These are phyloP conservation scores for Fusarium subtropicale DNA, from an alignment of 2,329 filamentous ascomycete species.

Conservation along the genomic window DNA sequence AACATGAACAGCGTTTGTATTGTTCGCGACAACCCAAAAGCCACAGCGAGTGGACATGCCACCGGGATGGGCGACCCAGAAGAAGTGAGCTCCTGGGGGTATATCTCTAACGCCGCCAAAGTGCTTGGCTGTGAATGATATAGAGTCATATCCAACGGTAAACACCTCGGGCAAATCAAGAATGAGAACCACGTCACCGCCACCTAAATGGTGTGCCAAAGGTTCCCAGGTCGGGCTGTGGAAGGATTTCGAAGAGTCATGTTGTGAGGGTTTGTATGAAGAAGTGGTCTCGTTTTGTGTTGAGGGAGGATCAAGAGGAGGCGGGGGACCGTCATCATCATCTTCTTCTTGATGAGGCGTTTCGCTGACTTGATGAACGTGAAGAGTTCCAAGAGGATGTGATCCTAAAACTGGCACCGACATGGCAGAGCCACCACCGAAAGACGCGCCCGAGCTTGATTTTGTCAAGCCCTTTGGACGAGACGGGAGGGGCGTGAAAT, in stretches of 20 bases:
- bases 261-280: conserved; percentile 1
- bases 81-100: conserved; percentile 67
- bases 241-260: conserved; percentile 10
- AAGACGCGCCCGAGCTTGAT: conserved; percentile 50
- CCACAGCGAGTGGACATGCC: conserved; percentile 64
- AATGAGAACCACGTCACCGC: conserved; percentile 65
- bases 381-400: conserved; percentile 58
- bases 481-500: conserved; percentile 29
- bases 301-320: conserved; percentile 47
- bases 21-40: conserved; percentile 65
- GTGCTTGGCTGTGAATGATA: conserved; percentile 59
- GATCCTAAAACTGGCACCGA: conserved; percentile 56
- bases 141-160: conserved; percentile 65
- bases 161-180: conserved; percentile 63
- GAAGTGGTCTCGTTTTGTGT: conserved; percentile 2
- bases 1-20: conserved; percentile 55
- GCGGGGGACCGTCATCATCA: conserved; percentile 47
- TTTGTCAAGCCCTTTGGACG: conserved; percentile 49
- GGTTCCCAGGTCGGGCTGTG: conserved; percentile 20
- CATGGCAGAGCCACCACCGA: conserved; percentile 47
- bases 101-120: conserved; percentile 68
- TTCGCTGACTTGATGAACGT: conserved; percentile 51
- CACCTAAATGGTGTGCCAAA: conserved; percentile 49
- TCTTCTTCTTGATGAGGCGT: conserved; percentile 31
- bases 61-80: conserved; percentile 66